A percentile compares a stretch with the other conserved stretches of the same genome.
Evolutionary conservation across 352 stramenopile species (phyloP).

Genomic region (Thalassiosira exigua): DNA sequence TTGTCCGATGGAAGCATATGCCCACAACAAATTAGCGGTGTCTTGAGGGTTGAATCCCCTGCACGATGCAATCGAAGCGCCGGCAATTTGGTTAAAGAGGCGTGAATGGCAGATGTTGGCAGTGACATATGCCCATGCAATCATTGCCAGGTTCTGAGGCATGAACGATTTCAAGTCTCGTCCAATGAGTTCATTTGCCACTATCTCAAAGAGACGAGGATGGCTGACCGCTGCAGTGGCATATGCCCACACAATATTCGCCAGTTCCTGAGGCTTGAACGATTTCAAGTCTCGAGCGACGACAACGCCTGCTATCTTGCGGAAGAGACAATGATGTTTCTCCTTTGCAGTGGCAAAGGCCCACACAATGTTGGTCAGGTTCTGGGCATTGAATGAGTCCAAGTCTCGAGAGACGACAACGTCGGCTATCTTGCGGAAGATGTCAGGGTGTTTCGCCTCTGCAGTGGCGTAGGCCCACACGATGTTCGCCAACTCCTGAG

Average conservation of each 20-base stretch:
- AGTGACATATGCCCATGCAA: conserved; percentile 20
- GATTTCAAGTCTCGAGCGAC: neutral
- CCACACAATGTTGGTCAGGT: conserved; percentile 14
- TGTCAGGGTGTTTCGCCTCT: neutral
- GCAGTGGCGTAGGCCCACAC: too few species aligned
- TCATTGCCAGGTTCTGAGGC: conserved; percentile 2
- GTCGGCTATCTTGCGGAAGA: conserved; percentile 19
- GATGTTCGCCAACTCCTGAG: too few species aligned
- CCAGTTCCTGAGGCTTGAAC: neutral
- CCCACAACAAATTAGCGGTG: conserved; percentile 7
- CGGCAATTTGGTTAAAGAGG: conserved; percentile 3
- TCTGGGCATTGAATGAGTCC: conserved; percentile 3
- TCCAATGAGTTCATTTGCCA: conserved; percentile 1
- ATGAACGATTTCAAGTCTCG: conserved; percentile 3
- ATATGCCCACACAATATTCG: conserved; percentile 6
- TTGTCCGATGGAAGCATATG: conserved; percentile 2
- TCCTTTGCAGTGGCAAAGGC: conserved; percentile 16
- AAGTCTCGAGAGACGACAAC: neutral
- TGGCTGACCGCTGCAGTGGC: conserved; percentile 6
- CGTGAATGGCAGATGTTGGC: neutral
- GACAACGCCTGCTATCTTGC: neutral
- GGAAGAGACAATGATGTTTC: neutral
- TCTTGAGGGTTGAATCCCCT: neutral
- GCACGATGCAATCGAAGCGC: neutral
- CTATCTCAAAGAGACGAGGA: conserved; percentile 18